Conservation (phyloP, 768 basidiomycete genomes). For the Lactifluus pinguis region DNA sequence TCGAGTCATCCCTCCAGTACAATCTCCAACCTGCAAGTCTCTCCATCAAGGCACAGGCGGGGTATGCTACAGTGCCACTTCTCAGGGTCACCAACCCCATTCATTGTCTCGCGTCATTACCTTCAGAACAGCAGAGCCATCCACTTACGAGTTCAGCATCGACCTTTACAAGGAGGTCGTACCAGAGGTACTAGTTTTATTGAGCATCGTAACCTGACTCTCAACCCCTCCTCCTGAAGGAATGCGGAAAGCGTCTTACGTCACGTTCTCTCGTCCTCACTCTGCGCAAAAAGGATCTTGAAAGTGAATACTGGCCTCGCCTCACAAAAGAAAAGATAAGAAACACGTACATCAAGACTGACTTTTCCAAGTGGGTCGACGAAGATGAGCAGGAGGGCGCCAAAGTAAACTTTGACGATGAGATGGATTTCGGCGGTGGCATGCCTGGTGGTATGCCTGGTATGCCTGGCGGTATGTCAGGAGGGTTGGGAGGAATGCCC, state of each 20-base stretch:
- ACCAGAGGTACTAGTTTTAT: constrained; percentile 49
- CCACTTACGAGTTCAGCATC: constrained; percentile 57
- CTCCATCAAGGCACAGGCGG: constrained; percentile 56
- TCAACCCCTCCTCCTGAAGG: constrained; percentile 27
- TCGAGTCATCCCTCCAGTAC: constrained; percentile 47
- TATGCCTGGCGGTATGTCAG: constrained; percentile 20
- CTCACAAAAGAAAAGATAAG: constrained; percentile 83
- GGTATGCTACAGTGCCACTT: constrained; percentile 36
- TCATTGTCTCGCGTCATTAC: background rate
- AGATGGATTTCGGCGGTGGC: constrained; percentile 31
- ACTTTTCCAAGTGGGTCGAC: constrained; percentile 93
- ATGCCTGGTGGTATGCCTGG: too few relatives aligned
- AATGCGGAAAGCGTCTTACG: constrained; percentile 50
- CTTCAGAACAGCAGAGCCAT: background rate
- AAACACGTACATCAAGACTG: constrained; percentile 82
- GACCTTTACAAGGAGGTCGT: constrained; percentile 69
- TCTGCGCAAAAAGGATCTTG: constrained; percentile 71
- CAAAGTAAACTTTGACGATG: constrained; percentile 35
- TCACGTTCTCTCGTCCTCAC: constrained; percentile 59
- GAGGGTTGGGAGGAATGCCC: constrained; percentile 36
- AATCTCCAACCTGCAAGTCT: constrained; percentile 47
- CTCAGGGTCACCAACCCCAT: background rate
- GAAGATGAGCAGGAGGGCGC: constrained; percentile 90
- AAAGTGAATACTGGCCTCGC: constrained; percentile 85
- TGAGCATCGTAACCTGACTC: background rate